Evolutionary conservation across 1,284 basidiomycete genomes (phyloP), one percentile per base, ranked within the genome.

Genomic region (Irpex sp.): DNA sequence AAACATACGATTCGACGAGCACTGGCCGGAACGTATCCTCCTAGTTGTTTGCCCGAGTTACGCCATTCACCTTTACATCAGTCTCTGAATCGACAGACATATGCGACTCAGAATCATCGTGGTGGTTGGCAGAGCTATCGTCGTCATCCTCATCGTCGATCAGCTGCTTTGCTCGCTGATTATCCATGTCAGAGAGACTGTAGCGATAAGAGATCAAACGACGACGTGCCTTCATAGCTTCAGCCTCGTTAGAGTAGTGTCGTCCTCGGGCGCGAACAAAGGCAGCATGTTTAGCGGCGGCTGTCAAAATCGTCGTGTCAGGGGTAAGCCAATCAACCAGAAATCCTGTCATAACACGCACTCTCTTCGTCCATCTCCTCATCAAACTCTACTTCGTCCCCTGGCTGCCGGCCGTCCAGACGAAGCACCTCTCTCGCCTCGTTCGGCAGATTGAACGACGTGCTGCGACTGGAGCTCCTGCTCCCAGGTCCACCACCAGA

Each of bases 201-300:
- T 59, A 51, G n/a, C 62, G 17, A 63, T 31, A 21, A 37, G 36
- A 58, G 58, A 61, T 65, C 49, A 58, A 51, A 59, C 66, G 5
- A 57, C 67, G 17, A 63, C 74, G 58, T 71, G 89, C 90, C 86
- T 93, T 93, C 92, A 96, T 94, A 37, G 93, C 94, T 71, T 94
- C 92, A 1, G 93, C 94, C 75, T 96, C 94, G 62, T 95, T 94
- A 2, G 92, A 93, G 71, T 96, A 96, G 75, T 96, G 94, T 63
- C 88, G 81, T 61, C 90, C 91, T 43, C 93, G 84, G 62, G 92
- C 93, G 69, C 86, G 85, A 61, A 94, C 81, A 72, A 96, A 96
- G 53, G 84, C 93, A 33, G 86, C 88, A 71, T 94, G 92, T 75
- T 93, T 93, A 53, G 84, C 90, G 61, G 86, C 87, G 63, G 92